Evolutionary conservation across 1,284 basidiomycete species (phyloP).

Genomic region (Somion occarium): DNA sequence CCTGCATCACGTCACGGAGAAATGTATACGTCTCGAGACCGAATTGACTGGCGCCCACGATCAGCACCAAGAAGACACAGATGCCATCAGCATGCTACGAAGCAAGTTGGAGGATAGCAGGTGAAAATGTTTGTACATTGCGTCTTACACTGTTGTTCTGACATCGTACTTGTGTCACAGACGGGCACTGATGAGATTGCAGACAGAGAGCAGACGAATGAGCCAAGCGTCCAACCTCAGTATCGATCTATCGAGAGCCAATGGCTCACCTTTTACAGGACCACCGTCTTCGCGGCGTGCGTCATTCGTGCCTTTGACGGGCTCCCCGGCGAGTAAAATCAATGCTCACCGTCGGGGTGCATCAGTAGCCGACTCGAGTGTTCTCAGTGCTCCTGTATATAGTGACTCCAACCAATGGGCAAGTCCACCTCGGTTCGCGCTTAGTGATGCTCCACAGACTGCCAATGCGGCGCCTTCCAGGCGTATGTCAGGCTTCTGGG

Average conservation of each 20-base stretch:
- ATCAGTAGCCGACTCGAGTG: conserved; percentile 55
- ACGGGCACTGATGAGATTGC: conserved; percentile 86
- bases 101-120: conserved; percentile 90
- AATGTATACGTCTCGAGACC: conserved; percentile 54
- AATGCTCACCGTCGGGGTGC: conserved; percentile 62
- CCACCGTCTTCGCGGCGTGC: conserved; percentile 58
- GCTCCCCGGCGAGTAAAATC: conserved; percentile 39
- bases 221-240: conserved; percentile 43
- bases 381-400: conserved; percentile 13
- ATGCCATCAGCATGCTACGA: conserved; percentile 75
- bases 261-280: conserved; percentile 28
- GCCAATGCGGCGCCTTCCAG: conserved; percentile 26
- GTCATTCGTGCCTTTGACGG: conserved; percentile 68
- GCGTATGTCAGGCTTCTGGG: conserved; percentile 52
- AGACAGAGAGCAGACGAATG: conserved; percentile 73
- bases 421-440: not conserved
- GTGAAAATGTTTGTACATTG: conserved; percentile 38
- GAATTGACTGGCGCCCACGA: conserved; percentile 54
- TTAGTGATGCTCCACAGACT: conserved; percentile 9
- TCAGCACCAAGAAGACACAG: conserved; percentile 73
- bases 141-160: too few species aligned
- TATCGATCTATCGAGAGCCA: conserved; percentile 53
- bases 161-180: too few species aligned
- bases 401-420: not conserved
- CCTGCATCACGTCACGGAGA: conserved; percentile 58